Conservation (phyloP, 176 grass and related monocot genomes). For the Bothriochloa decipiens region DNA sequence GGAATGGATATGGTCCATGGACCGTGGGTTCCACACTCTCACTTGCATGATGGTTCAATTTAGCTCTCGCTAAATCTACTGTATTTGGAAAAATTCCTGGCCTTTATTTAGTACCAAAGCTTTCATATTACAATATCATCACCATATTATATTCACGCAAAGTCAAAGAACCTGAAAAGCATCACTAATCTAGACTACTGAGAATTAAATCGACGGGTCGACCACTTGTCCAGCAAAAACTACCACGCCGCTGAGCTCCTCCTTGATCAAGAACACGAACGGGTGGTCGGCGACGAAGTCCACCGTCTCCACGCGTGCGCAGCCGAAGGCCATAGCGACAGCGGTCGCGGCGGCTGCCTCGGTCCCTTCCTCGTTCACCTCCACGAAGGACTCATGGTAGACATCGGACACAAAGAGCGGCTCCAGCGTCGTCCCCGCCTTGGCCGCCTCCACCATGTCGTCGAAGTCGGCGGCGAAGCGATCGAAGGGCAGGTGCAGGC, state of each 20-base stretch:
- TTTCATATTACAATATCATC: no score
- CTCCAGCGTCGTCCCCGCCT: no score
- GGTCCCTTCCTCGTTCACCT: slow-evolving; percentile 75
- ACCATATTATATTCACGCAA: no score
- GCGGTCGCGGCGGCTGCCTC: slow-evolving; percentile 54
- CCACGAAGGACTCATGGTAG: slow-evolving; percentile 58
- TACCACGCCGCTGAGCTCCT: slow-evolving; percentile 34
- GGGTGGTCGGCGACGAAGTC: slow-evolving; percentile 60
- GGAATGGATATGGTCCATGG: no score
- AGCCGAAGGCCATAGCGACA: not conserved
- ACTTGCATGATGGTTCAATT: no score
- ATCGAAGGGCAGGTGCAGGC: slow-evolving; percentile 50
- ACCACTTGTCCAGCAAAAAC: slow-evolving; percentile 42
- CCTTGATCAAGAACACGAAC: slow-evolving; percentile 49
- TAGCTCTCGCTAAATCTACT: no score
- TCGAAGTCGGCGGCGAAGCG: slow-evolving; percentile 37
- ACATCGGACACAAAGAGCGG: slow-evolving; percentile 31
- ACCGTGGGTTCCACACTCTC: no score
- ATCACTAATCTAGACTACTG: not conserved
- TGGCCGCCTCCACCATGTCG: slow-evolving; percentile 47
- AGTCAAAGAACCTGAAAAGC: no score
- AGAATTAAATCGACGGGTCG: not conserved
- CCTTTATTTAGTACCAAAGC: no score
- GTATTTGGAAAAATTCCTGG: no score
- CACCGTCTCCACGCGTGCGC: not conserved